Base-by-base conservation (phyloP, 2,329 filamentous ascomycete species). In the Fusarium protoensiforme region DNA sequence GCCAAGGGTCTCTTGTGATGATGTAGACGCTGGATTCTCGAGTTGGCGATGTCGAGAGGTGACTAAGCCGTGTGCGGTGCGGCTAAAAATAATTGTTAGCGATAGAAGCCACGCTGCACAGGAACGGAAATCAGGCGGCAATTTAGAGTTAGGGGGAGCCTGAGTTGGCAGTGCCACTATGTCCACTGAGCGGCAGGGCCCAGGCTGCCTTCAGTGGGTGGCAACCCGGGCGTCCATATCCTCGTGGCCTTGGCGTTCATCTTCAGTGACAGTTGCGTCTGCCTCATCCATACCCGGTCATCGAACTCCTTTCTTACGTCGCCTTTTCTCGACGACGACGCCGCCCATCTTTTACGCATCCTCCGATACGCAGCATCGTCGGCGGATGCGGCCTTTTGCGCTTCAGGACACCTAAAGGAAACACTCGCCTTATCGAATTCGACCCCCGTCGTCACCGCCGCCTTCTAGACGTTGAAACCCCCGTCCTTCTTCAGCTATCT, bases 81-180 rank as follows among this genome's bases (percentile, higher is more conserved):
- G 64, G 53, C 61, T 39, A 54, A 63, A 68, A 64, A 65, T 61
- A 78, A 78, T 72, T 78, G 76, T 78, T 78, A 76, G 65, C 64
- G 67, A 68, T 67, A 61, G 53, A 68, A 70, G 76, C 74, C 68
- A 77, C 57, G 68, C 65, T 76, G 63, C 72, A 72, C 65, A 46
- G 39, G 41, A 68, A 73, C 51, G 72, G 76, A 65, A 75, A 77
- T 71, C 76, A 76, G 73, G 74, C 68, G 74, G 68, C 64, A 67
- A 65, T 73, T 77, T 71, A 73, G 62, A 62, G 75, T 68, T 76
- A 73, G 64, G 65, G 68, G 68, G 54, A 59, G 58, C 61, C 66
- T 75, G 57, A 58, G 58, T 65, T 67, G 63, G 63, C 63, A 70
- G 66, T 36, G 59, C 54, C 62, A 63, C 39, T 59, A 31, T 36